These are phyloP conservation scores for Penicillium brasilianum DNA, from an alignment of 2,329 filamentous ascomycete species.

Conservation along the genomic window DNA sequence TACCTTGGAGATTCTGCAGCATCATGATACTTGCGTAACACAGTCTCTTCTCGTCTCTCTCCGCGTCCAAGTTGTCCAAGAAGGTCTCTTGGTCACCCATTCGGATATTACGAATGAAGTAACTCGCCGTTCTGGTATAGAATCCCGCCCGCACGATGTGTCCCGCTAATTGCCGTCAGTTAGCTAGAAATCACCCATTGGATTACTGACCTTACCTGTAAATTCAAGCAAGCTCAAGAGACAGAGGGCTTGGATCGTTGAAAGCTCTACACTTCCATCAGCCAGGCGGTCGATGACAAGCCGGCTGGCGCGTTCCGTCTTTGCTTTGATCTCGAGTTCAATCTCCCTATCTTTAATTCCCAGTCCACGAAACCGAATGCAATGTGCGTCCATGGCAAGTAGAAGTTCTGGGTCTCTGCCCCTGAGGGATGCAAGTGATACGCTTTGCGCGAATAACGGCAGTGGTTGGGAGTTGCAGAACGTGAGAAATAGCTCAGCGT, in stretches of 20 bases:
- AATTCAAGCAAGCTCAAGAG: conserved; percentile 40
- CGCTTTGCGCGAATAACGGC: conserved; percentile 33
- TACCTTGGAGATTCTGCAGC: conserved; percentile 45
- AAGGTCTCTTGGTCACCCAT: conserved; percentile 20
- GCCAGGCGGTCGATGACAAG: conserved; percentile 36
- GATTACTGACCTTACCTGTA: conserved; percentile 28
- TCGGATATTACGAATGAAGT: conserved; percentile 25
- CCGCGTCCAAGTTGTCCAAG: conserved; percentile 25
- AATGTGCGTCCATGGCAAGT: conserved; percentile 37
- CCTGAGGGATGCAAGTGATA: conserved; percentile 23
- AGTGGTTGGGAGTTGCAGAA: conserved; percentile 44
- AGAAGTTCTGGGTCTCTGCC: conserved; percentile 35
- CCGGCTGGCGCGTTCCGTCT: conserved; percentile 27
- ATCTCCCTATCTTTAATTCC: conserved; percentile 18
- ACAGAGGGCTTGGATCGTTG: conserved; percentile 41
- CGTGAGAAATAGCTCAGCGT: conserved; percentile 34
- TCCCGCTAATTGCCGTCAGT: conserved; percentile 18
- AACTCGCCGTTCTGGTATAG: conserved; percentile 25
- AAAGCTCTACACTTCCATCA: conserved; percentile 39
- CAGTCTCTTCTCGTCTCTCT: conserved; percentile 28
- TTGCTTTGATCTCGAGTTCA: conserved; percentile 20
- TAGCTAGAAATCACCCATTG: background rate
- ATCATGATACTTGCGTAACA: conserved; percentile 44
- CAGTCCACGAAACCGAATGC: conserved; percentile 32
- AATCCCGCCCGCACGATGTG: conserved; percentile 28